Conservation (phyloP, 169 alveolate species). For the Ichthyophthirius multifiliis region DNA sequence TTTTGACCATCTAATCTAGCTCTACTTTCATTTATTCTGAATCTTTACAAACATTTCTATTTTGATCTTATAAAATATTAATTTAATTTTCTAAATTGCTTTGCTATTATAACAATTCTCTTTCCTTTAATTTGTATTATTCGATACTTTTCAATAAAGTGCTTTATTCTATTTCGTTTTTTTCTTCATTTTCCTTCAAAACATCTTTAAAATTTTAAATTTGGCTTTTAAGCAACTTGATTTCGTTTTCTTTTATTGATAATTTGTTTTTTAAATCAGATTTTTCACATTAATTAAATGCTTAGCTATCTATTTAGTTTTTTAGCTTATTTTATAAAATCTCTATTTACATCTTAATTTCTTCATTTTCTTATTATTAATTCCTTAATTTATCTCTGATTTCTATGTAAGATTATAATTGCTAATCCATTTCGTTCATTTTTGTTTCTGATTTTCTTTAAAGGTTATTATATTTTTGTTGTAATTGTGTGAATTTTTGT, state of each 20-base stretch:
- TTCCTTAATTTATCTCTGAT: background rate
- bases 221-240: background rate
- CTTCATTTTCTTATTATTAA: background rate
- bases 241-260: background rate
- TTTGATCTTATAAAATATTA: background rate
- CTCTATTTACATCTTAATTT: background rate
- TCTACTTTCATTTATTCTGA: background rate
- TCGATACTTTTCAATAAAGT: constrained; percentile 1
- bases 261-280: background rate
- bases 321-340: background rate
- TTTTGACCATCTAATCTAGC: background rate
- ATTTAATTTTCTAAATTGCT: background rate
- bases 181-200: background rate
- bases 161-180: background rate
- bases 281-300: background rate
- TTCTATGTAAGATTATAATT: too few species aligned
- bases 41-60: background rate
- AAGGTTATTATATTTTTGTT: too few species aligned
- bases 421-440: background rate
- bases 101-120: background rate
- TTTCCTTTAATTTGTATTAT: background rate
- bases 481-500: background rate
- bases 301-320: background rate
- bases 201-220: background rate
- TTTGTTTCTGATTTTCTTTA: background rate